Evolutionary conservation across 116 monocot genomes (phyloP), one percentile per base, ranked within the genome.

Genomic region (Posidonia oceanica): DNA sequence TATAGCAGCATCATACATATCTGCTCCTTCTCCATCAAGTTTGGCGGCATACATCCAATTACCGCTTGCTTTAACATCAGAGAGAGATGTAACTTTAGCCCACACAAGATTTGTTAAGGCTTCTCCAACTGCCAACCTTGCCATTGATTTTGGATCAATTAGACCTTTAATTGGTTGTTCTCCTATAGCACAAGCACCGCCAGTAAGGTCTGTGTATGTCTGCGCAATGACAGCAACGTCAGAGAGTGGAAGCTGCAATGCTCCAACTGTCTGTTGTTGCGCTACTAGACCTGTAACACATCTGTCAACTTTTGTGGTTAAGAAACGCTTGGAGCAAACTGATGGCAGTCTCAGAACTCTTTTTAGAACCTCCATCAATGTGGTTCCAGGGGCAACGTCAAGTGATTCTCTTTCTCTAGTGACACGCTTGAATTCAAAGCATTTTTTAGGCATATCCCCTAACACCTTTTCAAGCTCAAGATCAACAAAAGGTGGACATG

Each of bases 11-110:
- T 93, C 93, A 79, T 98, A 93, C 90, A 98, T 98, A 42, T 80
- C 90, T 52, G 93, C 90, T 51, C 98, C 98, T 85, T 98, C 98
- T 16, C 98, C 98, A 68, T 93, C 93, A 37, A 98, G 86, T 74
- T 98, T 98, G 36, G 98, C 98, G 67, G 93, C 93, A 79, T 98
- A 98, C 93, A 98, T 98, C 98, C 93, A 93, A 70, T 93, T 98
- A 8, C 98, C 98, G 70, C 98, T 98, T 21, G 93, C 89, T 75
- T 98, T 98, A 42, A 98, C 90, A 81, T 98, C 93, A 66, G 73
- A 61, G 23, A 98, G 87, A 57, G 98, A 87, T 36, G 98, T 90
- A 58, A 93, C 83, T 72, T 88, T 93, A 18, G 98, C 93, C 93
- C 90, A 98, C 12, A 93, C 90, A 52, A 98, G 79, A 77, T 98